phyloP scores from a whole-genome alignment of 1,284 basidiomycete species.

The Sanghuangporus weigelae region DNA sequence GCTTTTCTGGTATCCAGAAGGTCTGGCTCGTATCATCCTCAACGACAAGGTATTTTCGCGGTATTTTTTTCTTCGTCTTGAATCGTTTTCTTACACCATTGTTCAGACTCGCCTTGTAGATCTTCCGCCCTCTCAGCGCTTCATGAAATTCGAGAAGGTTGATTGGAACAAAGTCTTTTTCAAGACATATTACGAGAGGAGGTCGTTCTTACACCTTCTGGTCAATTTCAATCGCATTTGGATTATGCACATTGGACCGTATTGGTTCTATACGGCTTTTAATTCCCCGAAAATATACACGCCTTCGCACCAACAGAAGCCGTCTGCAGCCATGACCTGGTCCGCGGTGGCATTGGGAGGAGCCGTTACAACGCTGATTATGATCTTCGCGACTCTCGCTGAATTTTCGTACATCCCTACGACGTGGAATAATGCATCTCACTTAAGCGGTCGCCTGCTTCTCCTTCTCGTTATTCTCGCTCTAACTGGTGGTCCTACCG shows the following conservation, averaged over 20 bases:
- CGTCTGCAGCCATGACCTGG: constrained; percentile 81
- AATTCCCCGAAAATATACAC: constrained; percentile 94
- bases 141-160: constrained; percentile 84
- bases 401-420: constrained; percentile 97
- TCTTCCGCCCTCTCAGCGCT: constrained; percentile 84
- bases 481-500: constrained; percentile 82
- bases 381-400: constrained; percentile 86
- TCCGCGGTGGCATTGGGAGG: constrained; percentile 91
- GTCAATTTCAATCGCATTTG: constrained; percentile 98
- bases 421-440: constrained; percentile 95
- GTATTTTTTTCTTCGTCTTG: constrained; percentile 2
- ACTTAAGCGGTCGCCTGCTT: constrained; percentile 82
- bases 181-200: constrained; percentile 96
- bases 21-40: constrained; percentile 87
- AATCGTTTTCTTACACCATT: constrained; percentile 1
- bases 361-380: constrained; percentile 84
- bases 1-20: constrained; percentile 99
- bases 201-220: constrained; percentile 85
- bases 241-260: constrained; percentile 88
- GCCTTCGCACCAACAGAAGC: constrained; percentile 50
- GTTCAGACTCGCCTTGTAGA: constrained; percentile 84
- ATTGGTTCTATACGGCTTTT: constrained; percentile 94
- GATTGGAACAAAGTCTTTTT: constrained; percentile 93
- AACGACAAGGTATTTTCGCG: constrained; percentile 66
- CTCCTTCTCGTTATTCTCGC: constrained; percentile 86